Percentiles rank a stretch among this genome's conserved stretches.
Conservation (phyloP, 2,329 filamentous ascomycete species). For the Myrmaecium sp. region DNA sequence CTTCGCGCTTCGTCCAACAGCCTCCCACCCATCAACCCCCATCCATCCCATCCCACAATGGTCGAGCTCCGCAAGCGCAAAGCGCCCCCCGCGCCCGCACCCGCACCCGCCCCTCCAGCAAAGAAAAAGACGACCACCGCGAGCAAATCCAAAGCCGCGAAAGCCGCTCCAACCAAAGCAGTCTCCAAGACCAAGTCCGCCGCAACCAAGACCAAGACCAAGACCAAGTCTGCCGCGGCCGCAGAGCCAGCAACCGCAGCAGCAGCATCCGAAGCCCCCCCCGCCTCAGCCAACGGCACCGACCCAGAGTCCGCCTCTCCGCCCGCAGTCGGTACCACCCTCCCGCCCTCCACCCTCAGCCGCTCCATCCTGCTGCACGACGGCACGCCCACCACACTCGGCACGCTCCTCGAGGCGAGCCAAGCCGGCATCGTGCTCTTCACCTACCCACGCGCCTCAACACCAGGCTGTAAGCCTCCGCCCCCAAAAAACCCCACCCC, state of each 20-base stretch:
- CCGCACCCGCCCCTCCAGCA: slow-evolving; percentile 28
- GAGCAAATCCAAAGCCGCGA: slow-evolving; percentile 15
- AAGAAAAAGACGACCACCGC: slow-evolving; percentile 30
- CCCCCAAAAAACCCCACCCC: not conserved
- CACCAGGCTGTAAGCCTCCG: slow-evolving; percentile 66
- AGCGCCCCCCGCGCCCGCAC: slow-evolving; percentile 34
- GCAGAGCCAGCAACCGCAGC: too few species aligned
- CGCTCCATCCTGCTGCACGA: slow-evolving; percentile 73
- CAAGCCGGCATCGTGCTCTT: slow-evolving; percentile 78
- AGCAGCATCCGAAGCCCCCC: too few species aligned
- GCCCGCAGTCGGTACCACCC: slow-evolving; percentile 32
- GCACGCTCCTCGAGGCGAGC: slow-evolving; percentile 67
- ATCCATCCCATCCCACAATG: slow-evolving; percentile 15
- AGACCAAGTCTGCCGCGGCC: slow-evolving; percentile 9
- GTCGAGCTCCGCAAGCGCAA: slow-evolving; percentile 49
- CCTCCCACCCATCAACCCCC: not conserved
- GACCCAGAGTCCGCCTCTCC: too few species aligned
- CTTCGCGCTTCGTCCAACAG: not conserved
- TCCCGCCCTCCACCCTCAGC: slow-evolving; percentile 39
- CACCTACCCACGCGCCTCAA: slow-evolving; percentile 89
- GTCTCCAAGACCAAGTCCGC: slow-evolving; percentile 12
- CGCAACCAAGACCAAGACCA: slow-evolving; percentile 6
- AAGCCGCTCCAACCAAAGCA: slow-evolving; percentile 8
- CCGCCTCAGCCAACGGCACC: slow-evolving; percentile 5
- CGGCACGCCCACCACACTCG: slow-evolving; percentile 61